phyloP scores from a whole-genome alignment of 306 rosid genomes.

The Prunus fruticosa region DNA sequence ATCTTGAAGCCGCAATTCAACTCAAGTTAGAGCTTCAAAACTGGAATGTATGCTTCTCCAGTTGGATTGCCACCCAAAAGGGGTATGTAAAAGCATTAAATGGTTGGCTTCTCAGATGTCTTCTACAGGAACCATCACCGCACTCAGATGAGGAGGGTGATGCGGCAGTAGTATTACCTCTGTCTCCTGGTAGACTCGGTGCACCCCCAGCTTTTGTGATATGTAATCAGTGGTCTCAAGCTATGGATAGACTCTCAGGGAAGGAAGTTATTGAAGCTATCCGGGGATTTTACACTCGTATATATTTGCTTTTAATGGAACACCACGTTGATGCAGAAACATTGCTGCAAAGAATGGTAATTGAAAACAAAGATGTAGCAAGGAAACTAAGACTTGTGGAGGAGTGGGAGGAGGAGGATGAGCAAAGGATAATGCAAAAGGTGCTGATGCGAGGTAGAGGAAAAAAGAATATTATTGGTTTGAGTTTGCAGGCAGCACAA shows the following conservation, averaged over 20 bases:
- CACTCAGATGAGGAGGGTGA: not conserved
- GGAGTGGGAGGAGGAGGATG: constrained; percentile 32
- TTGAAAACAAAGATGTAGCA: constrained; percentile 55
- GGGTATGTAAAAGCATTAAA: constrained; percentile 63
- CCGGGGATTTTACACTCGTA: constrained; percentile 36
- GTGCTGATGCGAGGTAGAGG: constrained; percentile 34
- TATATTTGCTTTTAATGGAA: constrained; percentile 49
- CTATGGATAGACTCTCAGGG: constrained; percentile 55
- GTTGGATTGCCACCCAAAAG: constrained; percentile 62
- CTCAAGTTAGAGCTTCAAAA: constrained; percentile 64
- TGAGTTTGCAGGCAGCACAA: constrained; percentile 24
- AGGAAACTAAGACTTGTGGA: constrained; percentile 42
- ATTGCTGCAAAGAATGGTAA: constrained; percentile 33
- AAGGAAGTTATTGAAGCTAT: constrained; percentile 58
- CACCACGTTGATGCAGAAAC: constrained; percentile 21
- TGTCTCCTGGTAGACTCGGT: constrained; percentile 55
- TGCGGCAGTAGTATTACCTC: constrained; percentile 23
- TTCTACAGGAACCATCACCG: constrained; percentile 49
- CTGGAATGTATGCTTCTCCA: constrained; percentile 62
- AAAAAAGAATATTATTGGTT: constrained; percentile 18
- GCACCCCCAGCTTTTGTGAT: constrained; percentile 68
- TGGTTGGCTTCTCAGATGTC: constrained; percentile 70
- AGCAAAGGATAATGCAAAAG: constrained; percentile 50
- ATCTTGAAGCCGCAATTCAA: constrained; percentile 51
- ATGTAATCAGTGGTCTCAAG: constrained; percentile 62